A percentile compares a stretch with the other conserved stretches of the same genome.
Conservation (phyloP, 345 rosid species). For the Heritiera littoralis region DNA sequence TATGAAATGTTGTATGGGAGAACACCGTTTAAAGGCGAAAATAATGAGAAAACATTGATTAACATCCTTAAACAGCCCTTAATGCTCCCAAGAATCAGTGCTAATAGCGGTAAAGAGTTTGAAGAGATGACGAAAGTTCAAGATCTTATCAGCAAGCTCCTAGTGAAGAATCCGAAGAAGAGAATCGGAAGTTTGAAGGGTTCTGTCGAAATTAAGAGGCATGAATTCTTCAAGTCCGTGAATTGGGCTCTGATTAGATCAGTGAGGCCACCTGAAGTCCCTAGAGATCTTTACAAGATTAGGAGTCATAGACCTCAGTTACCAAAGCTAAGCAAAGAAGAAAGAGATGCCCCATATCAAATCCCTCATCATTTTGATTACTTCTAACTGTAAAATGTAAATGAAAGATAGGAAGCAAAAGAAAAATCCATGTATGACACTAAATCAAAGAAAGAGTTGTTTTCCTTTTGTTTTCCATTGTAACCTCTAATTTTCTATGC, state of each 20-base stretch:
- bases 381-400: slow-evolving; percentile 47
- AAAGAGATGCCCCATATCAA: slow-evolving; percentile 77
- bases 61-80: slow-evolving; percentile 84
- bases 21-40: slow-evolving; percentile 93
- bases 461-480: slow-evolving; percentile 25
- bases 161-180: slow-evolving; percentile 82
- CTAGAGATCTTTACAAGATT: slow-evolving; percentile 41
- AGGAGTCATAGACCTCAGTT: slow-evolving; percentile 38
- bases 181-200: slow-evolving; percentile 80
- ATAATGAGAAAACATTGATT: slow-evolving; percentile 76
- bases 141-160: slow-evolving; percentile 68
- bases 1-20: slow-evolving; percentile 85
- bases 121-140: slow-evolving; percentile 68
- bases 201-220: slow-evolving; percentile 77
- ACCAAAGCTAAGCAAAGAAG: slow-evolving; percentile 69
- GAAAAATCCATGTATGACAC: slow-evolving; percentile 20
- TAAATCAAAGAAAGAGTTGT: slow-evolving; percentile 9
- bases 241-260: slow-evolving; percentile 90
- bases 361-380: slow-evolving; percentile 79
- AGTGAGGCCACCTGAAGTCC: slow-evolving; percentile 79
- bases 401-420: slow-evolving; percentile 19
- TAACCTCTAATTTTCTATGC: background rate
- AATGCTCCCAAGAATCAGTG: slow-evolving; percentile 64
- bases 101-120: slow-evolving; percentile 49
- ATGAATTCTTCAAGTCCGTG: slow-evolving; percentile 80